Conservation (phyloP, 805 yeast species). For the Groenewaldozyma tartarivorans region DNA sequence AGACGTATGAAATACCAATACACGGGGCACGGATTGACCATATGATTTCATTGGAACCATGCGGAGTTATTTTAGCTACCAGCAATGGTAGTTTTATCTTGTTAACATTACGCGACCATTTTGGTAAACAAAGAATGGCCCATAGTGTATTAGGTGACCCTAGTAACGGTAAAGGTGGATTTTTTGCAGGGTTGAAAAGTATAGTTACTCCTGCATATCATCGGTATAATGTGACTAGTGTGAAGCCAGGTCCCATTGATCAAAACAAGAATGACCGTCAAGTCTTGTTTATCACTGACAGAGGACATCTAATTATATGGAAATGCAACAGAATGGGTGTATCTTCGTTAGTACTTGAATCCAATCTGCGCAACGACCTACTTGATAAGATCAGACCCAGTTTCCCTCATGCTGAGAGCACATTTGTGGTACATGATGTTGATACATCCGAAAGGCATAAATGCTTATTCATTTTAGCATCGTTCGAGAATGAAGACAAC, state of each 20-base stretch:
- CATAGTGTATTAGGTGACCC: conserved; percentile 22
- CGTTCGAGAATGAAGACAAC: conserved; percentile 30
- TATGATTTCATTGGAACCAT: conserved; percentile 57
- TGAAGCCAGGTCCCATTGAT: conserved; percentile 46
- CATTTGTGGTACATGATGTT: conserved; percentile 53
- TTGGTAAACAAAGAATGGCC: conserved; percentile 45
- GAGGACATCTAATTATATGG: conserved; percentile 42
- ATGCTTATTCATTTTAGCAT: conserved; percentile 41
- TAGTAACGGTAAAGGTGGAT: conserved; percentile 21
- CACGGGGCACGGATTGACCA: conserved; percentile 46
- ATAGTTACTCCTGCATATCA: conserved; percentile 18
- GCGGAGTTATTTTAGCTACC: conserved; percentile 66
- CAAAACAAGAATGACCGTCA: conserved; percentile 42
- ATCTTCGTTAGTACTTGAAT: conserved; percentile 31
- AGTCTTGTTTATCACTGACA: conserved; percentile 32
- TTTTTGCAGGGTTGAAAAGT: conserved; percentile 21
- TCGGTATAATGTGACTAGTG: conserved; percentile 42
- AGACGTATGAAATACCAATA: conserved; percentile 33
- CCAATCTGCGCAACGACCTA: conserved; percentile 29
- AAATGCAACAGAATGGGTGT: conserved; percentile 38
- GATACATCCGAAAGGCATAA: conserved; percentile 38
- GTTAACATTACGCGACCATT: conserved; percentile 53
- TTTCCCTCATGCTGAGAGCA: conserved; percentile 43
- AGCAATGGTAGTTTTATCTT: conserved; percentile 57
- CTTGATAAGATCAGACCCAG: conserved; percentile 34